Conservation (phyloP, 805 yeast species). For the Kregervanrija pseudodelftensis region DNA sequence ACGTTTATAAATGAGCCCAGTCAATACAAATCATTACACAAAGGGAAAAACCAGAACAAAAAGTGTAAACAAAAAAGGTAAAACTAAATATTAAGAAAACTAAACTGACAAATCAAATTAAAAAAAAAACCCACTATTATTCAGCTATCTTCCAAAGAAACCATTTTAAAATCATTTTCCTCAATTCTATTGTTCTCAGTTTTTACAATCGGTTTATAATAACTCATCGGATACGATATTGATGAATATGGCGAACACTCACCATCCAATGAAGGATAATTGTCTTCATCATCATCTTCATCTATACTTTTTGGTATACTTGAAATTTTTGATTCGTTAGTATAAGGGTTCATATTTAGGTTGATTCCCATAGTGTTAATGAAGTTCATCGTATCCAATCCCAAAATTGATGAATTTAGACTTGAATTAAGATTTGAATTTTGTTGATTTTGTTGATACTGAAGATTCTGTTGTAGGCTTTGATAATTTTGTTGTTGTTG, state of each 20-base stretch:
- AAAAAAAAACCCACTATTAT: too few relatives aligned
- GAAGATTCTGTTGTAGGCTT: conserved; percentile 1
- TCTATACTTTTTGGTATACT: neutral
- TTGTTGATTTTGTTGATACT: conserved; percentile 6
- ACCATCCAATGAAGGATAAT: conserved; percentile 13
- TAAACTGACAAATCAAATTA: too few relatives aligned
- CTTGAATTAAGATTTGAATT: neutral
- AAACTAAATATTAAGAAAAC: too few relatives aligned
- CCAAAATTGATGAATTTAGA: neutral
- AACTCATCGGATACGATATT: conserved; percentile 4
- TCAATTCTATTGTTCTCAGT: neutral
- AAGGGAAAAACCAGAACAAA: too few relatives aligned
- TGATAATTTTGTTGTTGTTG: conserved; percentile 3
- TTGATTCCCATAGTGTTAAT: too few relatives aligned
- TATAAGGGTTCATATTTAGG: too few relatives aligned
- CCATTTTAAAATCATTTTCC: too few relatives aligned
- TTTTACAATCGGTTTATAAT: neutral
- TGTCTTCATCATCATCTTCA: conserved; percentile 5
- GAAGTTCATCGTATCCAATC: too few relatives aligned
- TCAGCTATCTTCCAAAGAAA: too few relatives aligned
- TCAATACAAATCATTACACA: too few relatives aligned
- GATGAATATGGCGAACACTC: conserved; percentile 6
- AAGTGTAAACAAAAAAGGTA: too few relatives aligned
- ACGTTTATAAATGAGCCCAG: too few relatives aligned
- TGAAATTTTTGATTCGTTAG: neutral